Conservation (phyloP, 129 eudicot genomes). For the Rutidosis leptorrhynchoides region DNA sequence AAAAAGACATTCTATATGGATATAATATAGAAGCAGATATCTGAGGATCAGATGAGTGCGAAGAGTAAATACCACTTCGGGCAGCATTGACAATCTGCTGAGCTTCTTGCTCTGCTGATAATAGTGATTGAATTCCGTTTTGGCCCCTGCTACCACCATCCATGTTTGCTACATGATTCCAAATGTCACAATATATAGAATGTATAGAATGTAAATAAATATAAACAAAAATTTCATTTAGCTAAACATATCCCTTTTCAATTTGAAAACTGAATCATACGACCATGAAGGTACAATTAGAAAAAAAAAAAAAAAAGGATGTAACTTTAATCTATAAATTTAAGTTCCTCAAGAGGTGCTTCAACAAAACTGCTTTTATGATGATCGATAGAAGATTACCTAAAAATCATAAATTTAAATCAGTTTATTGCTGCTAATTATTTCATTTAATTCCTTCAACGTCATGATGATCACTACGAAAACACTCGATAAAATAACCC, state of each 20-base stretch:
- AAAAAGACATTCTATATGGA: not conserved
- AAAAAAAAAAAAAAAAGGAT: not conserved
- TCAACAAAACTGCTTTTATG: not conserved
- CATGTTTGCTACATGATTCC: conserved; percentile 33
- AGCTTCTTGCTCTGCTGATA: conserved; percentile 49
- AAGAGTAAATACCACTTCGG: conserved; percentile 49
- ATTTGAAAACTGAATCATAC: not conserved
- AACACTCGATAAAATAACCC: too few relatives aligned
- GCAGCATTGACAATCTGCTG: conserved; percentile 85
- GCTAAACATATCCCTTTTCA: not conserved
- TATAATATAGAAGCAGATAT: not conserved
- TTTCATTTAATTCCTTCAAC: not conserved
- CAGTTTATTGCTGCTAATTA: not conserved
- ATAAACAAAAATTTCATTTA: too few relatives aligned
- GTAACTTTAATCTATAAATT: not conserved
- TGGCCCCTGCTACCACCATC: conserved; percentile 61
- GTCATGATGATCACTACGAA: not conserved
- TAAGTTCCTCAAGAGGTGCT: not conserved
- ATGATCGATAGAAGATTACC: not conserved
- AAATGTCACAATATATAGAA: not conserved
- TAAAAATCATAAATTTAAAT: not conserved
- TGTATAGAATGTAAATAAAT: too few relatives aligned
- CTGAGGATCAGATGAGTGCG: not conserved
- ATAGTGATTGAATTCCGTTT: conserved; percentile 61
- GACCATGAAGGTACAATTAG: not conserved